Percentiles rank a stretch among this genome's conserved stretches.
These are phyloP conservation scores for Blepharisma undulans DNA, from an alignment of 169 alveolate species.

Conservation along the genomic window DNA sequence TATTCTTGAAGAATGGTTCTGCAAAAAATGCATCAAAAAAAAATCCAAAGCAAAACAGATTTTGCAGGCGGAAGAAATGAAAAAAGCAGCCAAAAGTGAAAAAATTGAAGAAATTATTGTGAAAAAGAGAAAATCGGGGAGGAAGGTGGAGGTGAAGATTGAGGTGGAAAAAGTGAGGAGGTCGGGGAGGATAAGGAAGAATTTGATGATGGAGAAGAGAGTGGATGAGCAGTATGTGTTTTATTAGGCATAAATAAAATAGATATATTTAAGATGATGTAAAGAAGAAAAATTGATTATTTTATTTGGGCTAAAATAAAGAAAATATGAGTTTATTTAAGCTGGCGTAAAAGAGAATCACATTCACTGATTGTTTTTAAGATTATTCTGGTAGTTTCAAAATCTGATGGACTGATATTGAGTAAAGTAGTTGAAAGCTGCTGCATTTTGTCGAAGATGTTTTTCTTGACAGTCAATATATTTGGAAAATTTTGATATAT, in stretches of 20 bases:
- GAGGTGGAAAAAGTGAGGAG: not conserved
- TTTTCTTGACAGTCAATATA: not conserved
- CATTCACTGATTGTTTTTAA: not conserved
- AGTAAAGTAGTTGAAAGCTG: not conserved
- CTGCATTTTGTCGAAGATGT: not conserved
- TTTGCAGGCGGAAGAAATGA: not conserved
- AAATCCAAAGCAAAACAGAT: not conserved
- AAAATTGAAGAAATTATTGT: not conserved
- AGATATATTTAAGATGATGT: no score
- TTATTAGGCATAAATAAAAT: not conserved
- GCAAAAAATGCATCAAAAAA: not conserved
- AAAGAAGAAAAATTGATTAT: no score
- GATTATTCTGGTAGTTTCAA: no score
- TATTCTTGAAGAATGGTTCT: slow-evolving; percentile 9
- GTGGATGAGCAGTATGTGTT: not conserved
- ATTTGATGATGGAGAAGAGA: not conserved
- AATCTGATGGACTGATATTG: no score
- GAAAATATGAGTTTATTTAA: not conserved
- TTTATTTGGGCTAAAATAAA: no score
- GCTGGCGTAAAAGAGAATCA: not conserved
- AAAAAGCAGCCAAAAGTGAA: not conserved
- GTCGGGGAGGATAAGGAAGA: not conserved
- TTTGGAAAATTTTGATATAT: not conserved
- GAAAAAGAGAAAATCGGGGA: not conserved
- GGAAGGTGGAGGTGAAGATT: not conserved